Base-by-base conservation (phyloP, 2,329 filamentous ascomycete genomes). In the Aspergillus niger region DNA sequence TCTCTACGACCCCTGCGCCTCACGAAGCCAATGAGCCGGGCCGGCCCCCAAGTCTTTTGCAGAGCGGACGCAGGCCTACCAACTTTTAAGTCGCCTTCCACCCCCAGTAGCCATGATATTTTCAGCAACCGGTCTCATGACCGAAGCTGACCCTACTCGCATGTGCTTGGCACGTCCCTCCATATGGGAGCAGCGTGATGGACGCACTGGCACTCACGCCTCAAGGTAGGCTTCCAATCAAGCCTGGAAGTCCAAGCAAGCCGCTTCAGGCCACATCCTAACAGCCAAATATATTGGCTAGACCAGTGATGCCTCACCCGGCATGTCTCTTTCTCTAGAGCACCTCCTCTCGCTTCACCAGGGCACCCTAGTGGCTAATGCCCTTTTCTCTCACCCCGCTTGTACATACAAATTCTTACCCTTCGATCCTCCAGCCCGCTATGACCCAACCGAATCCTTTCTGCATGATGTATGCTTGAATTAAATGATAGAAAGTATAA, bases 1-100 rank as follows among this genome's bases (percentile, higher is more conserved):
- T 72, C 60, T 64, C 66, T 6, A 57, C 68, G 11, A 64, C 58
- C 39, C 63, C 61, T 39, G 63, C 50, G 39, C 47, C 61, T 56
- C 39, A 59, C 15, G 59, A 69, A 49, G 36, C 69, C 48, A 61
- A 65, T 30, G 68, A 71, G 28, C 59, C 67, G 61, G 69, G 72
- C 60, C 69, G 75, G 62, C 75, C 76, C 38, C 77, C 77, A 8
- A 79, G 73, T 71, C 65, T 79, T 36, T 63, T 79, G 57, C 74
- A 77, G 62, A 75, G 73, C 58, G 77, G 77, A 15, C 72, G 75
- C 55, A 74, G 74, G 58, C 74, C 77, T 10, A 70, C 68, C 39
- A 75, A 76, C 48, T 73, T 71, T 26, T 76, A 66, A 52, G 69
- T 72, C 57, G 69, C 76, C 64, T 70, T 15, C 5, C 10, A 36